Percentiles rank a stretch among this genome's conserved stretches.
Evolutionary conservation across 208 protist species (phyloP).

Genomic region (Trichomonas vaginalis): DNA sequence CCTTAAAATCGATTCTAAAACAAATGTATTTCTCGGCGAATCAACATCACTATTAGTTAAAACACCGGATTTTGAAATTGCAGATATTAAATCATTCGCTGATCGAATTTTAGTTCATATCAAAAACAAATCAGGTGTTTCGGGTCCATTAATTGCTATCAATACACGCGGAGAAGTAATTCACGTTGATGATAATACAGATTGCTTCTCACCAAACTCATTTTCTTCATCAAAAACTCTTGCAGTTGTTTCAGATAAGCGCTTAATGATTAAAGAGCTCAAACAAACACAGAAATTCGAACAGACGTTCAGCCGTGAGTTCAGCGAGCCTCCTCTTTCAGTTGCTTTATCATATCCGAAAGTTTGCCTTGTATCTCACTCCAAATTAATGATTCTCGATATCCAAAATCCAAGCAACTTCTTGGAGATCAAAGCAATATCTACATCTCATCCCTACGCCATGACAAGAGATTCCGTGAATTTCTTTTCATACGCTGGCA

Average conservation of each 20-base stretch:
- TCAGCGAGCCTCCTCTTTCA: neutral
- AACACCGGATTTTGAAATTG: neutral
- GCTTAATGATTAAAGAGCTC: neutral
- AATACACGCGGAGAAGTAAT: neutral
- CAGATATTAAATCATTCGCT: neutral
- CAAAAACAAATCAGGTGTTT: neutral
- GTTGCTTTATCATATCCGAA: neutral
- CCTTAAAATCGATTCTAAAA: neutral
- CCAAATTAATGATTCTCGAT: neutral
- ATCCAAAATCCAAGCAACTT: neutral
- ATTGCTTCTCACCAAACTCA: neutral
- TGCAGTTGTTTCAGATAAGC: neutral
- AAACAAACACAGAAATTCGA: neutral
- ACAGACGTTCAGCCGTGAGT: neutral
- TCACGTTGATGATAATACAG: neutral
- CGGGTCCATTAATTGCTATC: neutral
- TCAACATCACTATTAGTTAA: neutral
- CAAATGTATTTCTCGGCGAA: neutral
- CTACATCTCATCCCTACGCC: neutral
- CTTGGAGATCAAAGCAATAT: neutral
- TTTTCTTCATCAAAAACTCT: neutral
- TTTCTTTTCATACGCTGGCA: neutral
- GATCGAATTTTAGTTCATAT: neutral
- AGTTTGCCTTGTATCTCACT: neutral
- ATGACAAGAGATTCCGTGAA: neutral